phyloP scores from a whole-genome alignment of 148 eudicot genomes.

The Dysphania ambrosioides region DNA sequence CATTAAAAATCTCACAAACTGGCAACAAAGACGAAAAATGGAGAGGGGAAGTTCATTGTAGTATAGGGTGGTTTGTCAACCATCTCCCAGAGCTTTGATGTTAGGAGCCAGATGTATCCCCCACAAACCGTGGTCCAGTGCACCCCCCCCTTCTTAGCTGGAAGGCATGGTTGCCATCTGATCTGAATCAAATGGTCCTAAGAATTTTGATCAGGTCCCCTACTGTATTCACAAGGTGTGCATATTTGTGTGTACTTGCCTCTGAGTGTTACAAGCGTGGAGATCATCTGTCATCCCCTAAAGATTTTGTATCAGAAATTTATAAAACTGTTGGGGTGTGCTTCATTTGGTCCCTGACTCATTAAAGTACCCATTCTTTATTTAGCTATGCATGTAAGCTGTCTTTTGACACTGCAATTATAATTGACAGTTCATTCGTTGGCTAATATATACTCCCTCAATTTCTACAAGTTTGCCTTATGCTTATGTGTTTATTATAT shows the following conservation, averaged over 20 bases:
- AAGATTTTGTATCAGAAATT: slow-evolving; percentile 9
- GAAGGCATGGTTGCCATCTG: slow-evolving; percentile 32
- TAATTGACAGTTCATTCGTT: background rate
- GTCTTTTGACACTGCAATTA: background rate
- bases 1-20: slow-evolving; percentile 3
- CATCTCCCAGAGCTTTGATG: slow-evolving; percentile 21
- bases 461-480: too few species aligned
- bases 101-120: slow-evolving; percentile 26
- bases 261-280: background rate
- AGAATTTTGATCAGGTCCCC: slow-evolving; percentile 13
- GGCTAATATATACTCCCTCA: too few species aligned
- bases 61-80: slow-evolving; percentile 22
- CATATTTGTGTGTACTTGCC: slow-evolving; percentile 11
- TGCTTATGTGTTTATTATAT: too few species aligned
- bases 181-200: slow-evolving; percentile 21
- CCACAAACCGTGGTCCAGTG: slow-evolving; percentile 31
- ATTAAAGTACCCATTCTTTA: background rate
- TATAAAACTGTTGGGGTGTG: background rate
- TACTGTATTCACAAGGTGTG: background rate
- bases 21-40: background rate
- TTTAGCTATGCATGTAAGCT: background rate
- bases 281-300: slow-evolving; percentile 13
- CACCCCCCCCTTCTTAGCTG: slow-evolving; percentile 33
- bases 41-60: background rate
- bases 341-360: slow-evolving; percentile 18